phyloP scores from a whole-genome alignment of 768 basidiomycete species.

The Leccinum pellstonianum region DNA sequence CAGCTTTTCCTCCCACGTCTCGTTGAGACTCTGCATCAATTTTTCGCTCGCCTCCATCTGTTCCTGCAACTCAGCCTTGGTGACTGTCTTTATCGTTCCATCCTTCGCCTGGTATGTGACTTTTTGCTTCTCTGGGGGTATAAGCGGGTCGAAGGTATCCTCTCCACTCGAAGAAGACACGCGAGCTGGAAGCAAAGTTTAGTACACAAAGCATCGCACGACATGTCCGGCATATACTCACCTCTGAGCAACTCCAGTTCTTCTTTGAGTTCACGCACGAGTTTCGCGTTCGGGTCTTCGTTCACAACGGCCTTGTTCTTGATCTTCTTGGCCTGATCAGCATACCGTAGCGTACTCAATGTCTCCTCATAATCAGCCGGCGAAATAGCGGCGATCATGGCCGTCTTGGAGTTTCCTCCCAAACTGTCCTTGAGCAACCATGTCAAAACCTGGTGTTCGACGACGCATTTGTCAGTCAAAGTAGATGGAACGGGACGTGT shows the following conservation, averaged over 20 bases:
- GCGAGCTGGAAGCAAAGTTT: slow-evolving; percentile 50
- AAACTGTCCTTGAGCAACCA: slow-evolving; percentile 98
- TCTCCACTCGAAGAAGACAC: slow-evolving; percentile 69
- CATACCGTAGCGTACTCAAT: slow-evolving; percentile 93
- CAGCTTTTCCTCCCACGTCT: slow-evolving; percentile 97
- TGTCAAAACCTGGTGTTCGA: slow-evolving; percentile 71
- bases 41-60: slow-evolving; percentile 96
- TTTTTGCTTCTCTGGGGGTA: slow-evolving; percentile 93
- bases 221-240: slow-evolving; percentile 29
- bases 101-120: slow-evolving; percentile 93
- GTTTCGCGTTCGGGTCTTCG: slow-evolving; percentile 99
- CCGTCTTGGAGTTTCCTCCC: slow-evolving; percentile 96
- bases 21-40: slow-evolving; percentile 88
- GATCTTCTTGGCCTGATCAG: slow-evolving; percentile 99
- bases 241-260: slow-evolving; percentile 91
- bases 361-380: slow-evolving; percentile 99
- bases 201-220: slow-evolving; percentile 2
- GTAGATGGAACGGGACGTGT: not conserved
- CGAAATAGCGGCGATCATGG: slow-evolving; percentile 98
- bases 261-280: slow-evolving; percentile 98
- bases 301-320: slow-evolving; percentile 99
- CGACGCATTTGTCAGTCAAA: slow-evolving; percentile 7
- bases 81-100: slow-evolving; percentile 91
- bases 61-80: slow-evolving; percentile 96
- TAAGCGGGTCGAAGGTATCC: slow-evolving; percentile 78